These are phyloP conservation scores for Pterulicium gracile DNA, from an alignment of 1,284 basidiomycete genomes.

Conservation along the genomic window DNA sequence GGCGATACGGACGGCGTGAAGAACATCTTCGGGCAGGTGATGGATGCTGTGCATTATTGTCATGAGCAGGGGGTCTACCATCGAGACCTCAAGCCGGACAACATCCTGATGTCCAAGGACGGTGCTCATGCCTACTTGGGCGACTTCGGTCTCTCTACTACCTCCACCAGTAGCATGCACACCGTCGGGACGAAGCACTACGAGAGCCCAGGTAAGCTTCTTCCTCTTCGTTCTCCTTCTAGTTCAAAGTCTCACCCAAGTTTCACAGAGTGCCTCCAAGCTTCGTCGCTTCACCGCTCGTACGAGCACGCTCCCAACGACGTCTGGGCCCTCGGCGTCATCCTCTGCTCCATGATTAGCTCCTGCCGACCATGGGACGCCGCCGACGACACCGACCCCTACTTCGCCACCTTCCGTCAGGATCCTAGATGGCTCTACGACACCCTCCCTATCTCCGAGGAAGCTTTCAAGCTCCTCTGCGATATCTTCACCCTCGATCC, in stretches of 20 bases:
- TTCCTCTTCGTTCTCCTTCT: background rate
- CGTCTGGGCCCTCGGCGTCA: conserved; percentile 70
- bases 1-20: conserved; percentile 33
- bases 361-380: conserved; percentile 65
- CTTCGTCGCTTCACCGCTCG: conserved; percentile 17
- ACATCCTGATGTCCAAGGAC: conserved; percentile 39
- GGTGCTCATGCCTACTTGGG: conserved; percentile 43
- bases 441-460: conserved; percentile 41
- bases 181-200: background rate
- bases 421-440: conserved; percentile 42
- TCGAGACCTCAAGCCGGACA: conserved; percentile 65
- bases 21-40: conserved; percentile 41
- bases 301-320: conserved; percentile 55
- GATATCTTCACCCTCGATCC: conserved; percentile 28
- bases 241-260: background rate
- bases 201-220: background rate
- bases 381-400: conserved; percentile 45
- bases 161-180: background rate
- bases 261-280: conserved; percentile 47
- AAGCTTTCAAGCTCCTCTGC: conserved; percentile 28
- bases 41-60: conserved; percentile 48
- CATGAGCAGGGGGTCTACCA: conserved; percentile 51
- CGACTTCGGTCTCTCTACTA: conserved; percentile 61
- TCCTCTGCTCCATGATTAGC: conserved; percentile 58
- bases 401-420: conserved; percentile 43